Evolutionary conservation across 1,139 yeast species (phyloP), one percentile per base, ranked within the genome.

Genomic region (Scheffersomyces lignicola): DNA sequence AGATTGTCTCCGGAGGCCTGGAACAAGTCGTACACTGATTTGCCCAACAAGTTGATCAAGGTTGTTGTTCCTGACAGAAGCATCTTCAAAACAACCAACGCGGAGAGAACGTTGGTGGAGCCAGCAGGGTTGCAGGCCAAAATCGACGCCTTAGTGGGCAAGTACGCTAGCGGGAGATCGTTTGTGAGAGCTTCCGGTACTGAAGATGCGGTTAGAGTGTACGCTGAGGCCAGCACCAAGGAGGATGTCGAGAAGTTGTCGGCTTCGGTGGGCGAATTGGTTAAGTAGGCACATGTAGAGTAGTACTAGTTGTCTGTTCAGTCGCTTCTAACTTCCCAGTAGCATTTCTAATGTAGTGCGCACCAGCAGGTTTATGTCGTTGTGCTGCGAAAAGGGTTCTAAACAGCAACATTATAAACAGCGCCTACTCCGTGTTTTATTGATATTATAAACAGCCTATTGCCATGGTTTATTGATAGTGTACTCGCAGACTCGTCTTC

Each of bases 171-270:
- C 20, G 97, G 94, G 2, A 75, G 98, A 54, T 82, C 95, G 3
- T 92, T 92, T 61, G 97, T 92, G 3, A 78, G 99, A 48, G 97
- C 99, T 7, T 85, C 96, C 43, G 99, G 98, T 12, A 92, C 99
- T 2, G 99, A 92, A 58, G 95, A 94, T 60, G 97, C 96, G 0
- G 97, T 92, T 2, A 77, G 98, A 51, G 87, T 92, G 7, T 92
- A 92, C 49, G 95, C 97, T 1, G 99, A 92, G 58, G 96, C 97
- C 0, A 69, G 66, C 10, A 75, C 68, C 15, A 43, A 47, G 30
- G 65, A 55, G 28, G 42, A 65, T 31, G 66, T 65, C 7, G 65
- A 58, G 30, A 52, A 50, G 22, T 62, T 70, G 36, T 58, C 68
- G 3, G 41, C 43, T 24, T 49, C 52, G 18, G 73, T 69, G 8